Evolutionary conservation across 2,329 filamentous ascomycete species (phyloP), one percentile per base, ranked within the genome.

Genomic region (Stachybotrys chlorohalonatus): DNA sequence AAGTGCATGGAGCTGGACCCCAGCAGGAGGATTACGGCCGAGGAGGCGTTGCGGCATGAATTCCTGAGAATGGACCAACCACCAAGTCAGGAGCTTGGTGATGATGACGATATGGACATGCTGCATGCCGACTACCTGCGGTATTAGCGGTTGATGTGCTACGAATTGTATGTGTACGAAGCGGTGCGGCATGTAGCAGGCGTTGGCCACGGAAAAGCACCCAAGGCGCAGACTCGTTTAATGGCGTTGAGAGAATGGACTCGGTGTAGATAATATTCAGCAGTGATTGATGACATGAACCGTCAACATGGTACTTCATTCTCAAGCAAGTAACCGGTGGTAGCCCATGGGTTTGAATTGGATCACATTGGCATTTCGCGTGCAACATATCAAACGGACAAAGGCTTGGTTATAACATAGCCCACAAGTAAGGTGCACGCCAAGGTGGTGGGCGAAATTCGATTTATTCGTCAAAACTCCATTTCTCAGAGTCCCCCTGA

Each of bases 1-100:
- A 73, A 80, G 16, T 89, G 89, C 62, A 79, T 95, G 67, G 89
- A 94, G 54, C 75, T 92, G 51, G 89, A 95, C 64, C 89, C 90
- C 0, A 75, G 75, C 31, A 84, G 81, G 68, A 76, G 90, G 31
- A 89, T 93, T 55, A 89, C 85, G 47, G 90, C 90, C 1, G 79
- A 81, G 36, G 83, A 92, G 62, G 90, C 90, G 0, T 68, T 95
- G 50, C 69, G 80, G 52, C 88, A 93, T 67, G 82, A 86, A 0
- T 93, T 93, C 64, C 68, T 92, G 58, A 69, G 67, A 48, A 59
- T 68, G 16, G 63, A 63, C 49, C 52, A 52, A 63, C 62, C 55
- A 51, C 59, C 56, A 52, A 70, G 70, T 24, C 63, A 65, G 16
- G 64, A 63, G 16, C 45, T 62, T 7, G 66, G 61, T 5, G 69